These are phyloP conservation scores for Musa acuminata DNA, from an alignment of 176 grass and related monocot genomes.

Conservation along the genomic window DNA sequence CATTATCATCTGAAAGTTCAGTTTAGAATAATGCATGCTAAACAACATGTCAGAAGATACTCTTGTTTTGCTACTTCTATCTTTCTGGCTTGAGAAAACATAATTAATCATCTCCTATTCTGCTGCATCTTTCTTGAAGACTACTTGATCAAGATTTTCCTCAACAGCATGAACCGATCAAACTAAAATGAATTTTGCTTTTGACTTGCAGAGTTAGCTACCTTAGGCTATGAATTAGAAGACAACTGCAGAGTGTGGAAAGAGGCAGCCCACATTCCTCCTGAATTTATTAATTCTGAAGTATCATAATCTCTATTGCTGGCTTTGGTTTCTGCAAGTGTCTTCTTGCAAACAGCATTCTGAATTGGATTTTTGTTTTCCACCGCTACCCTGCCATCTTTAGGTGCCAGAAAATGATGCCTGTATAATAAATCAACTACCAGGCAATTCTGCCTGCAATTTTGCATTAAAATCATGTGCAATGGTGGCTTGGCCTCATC, in stretches of 20 bases:
- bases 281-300: background rate
- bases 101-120: background rate
- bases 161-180: background rate
- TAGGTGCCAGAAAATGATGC: no score
- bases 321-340: background rate
- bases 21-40: no score
- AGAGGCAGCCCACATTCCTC: background rate
- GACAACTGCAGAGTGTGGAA: constrained; percentile 6
- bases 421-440: no score
- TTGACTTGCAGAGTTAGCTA: constrained; percentile 16
- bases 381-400: no score
- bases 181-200: background rate
- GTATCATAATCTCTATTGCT: background rate
- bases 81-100: constrained; percentile 35
- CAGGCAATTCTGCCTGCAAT: no score
- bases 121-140: background rate
- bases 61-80: constrained; percentile 8
- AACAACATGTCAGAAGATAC: constrained; percentile 5
- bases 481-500: no score
- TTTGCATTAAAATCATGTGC: no score
- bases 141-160: background rate
- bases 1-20: no score
- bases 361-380: no score
- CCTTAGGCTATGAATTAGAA: constrained; percentile 36
- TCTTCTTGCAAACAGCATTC: no score